Conservation (phyloP, 2,329 filamentous ascomycete genomes). For the Penicillium sp. region DNA sequence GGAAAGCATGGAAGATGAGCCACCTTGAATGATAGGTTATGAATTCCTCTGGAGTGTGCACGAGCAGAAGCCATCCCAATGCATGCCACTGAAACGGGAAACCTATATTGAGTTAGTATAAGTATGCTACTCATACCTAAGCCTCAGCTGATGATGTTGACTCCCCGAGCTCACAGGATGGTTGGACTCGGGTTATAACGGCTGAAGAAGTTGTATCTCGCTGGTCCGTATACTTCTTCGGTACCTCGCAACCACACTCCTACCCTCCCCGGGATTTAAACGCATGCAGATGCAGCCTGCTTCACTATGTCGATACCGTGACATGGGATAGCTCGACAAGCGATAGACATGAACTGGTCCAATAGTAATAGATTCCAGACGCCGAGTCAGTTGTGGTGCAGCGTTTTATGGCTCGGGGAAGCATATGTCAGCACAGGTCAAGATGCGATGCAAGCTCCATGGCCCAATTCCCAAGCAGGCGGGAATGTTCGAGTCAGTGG, state of each 20-base stretch:
- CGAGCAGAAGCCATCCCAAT: not conserved
- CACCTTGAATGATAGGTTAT: constrained; percentile 1
- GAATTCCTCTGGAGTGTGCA: not conserved
- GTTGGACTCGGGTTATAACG: not conserved
- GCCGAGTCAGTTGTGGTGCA: not conserved
- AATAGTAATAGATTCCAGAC: not conserved
- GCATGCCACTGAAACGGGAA: not conserved
- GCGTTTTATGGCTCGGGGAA: not conserved
- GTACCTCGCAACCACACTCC: not conserved
- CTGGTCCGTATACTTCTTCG: not conserved
- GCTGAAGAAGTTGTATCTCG: no score
- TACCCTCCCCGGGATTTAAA: not conserved
- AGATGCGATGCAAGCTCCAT: not conserved
- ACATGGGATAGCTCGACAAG: not conserved
- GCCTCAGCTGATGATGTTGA: not conserved
- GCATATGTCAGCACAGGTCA: not conserved
- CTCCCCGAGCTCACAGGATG: not conserved
- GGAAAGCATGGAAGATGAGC: not conserved
- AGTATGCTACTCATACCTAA: not conserved
- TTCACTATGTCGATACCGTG: not conserved
- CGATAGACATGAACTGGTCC: not conserved
- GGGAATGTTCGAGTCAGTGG: not conserved
- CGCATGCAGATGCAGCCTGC: not conserved
- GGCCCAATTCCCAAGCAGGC: not conserved
- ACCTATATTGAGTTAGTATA: not conserved